These are phyloP conservation scores for Suillus cothurnatus DNA, from an alignment of 768 basidiomycete species.

Conservation along the genomic window DNA sequence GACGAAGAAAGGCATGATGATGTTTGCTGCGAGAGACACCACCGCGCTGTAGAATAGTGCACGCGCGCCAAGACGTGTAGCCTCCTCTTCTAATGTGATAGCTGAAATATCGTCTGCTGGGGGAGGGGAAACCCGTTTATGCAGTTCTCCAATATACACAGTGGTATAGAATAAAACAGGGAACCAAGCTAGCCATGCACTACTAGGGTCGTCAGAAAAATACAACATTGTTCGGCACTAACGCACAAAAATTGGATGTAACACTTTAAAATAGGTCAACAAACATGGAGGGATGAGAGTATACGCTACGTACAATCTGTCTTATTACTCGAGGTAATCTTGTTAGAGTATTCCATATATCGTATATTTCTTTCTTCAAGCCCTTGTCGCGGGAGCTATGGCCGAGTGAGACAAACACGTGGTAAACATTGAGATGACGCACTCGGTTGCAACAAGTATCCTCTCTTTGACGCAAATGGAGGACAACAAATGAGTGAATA, in stretches of 20 bases:
- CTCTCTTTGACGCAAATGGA: constrained; percentile 68
- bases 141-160: constrained; percentile 85
- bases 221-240: neutral
- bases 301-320: constrained; percentile 64
- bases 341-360: constrained; percentile 71
- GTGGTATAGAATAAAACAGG: constrained; percentile 89
- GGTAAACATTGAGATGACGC: neutral
- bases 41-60: constrained; percentile 81
- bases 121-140: constrained; percentile 52
- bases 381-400: constrained; percentile 27
- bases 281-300: constrained; percentile 8
- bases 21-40: constrained; percentile 64
- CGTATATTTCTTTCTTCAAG: constrained; percentile 49
- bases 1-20: constrained; percentile 72
- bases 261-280: constrained; percentile 47
- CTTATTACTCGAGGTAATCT: constrained; percentile 74
- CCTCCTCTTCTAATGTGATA: constrained; percentile 56
- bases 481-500: constrained; percentile 66
- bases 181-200: constrained; percentile 91
- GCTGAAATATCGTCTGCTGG: constrained; percentile 34
- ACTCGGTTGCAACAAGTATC: constrained; percentile 56
- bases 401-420: neutral
- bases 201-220: constrained; percentile 27
- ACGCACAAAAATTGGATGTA: constrained; percentile 80
- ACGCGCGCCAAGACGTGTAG: constrained; percentile 80